These are phyloP conservation scores for Oryza brachyantha DNA, from an alignment of 176 grass and related monocot genomes.

Conservation along the genomic window DNA sequence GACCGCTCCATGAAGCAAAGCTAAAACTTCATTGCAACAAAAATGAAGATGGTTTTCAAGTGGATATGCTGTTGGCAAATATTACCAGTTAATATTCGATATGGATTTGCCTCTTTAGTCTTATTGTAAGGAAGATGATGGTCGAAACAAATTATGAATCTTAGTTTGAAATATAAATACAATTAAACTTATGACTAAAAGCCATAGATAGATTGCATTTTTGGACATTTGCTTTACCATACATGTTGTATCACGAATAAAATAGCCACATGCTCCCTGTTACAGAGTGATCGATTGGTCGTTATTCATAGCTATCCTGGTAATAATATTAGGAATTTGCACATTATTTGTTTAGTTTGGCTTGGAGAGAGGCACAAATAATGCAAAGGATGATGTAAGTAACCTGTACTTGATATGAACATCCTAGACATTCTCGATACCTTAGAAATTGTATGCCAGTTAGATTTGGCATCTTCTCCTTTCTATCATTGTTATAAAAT, in stretches of 20 bases:
- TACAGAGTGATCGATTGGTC: not conserved
- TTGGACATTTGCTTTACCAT: not conserved
- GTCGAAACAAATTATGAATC: not conserved
- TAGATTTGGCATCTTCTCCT: constrained; percentile 2
- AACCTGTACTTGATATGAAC: not conserved
- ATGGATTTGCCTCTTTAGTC: not conserved
- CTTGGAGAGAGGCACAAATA: not conserved
- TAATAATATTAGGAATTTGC: not conserved
- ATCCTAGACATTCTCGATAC: not conserved
- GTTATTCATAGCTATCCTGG: not conserved
- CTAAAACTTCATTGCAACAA: not conserved
- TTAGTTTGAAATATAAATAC: too few species aligned
- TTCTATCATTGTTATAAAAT: not conserved
- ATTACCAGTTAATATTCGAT: not conserved
- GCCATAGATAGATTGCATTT: not conserved
- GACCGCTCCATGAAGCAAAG: not conserved
- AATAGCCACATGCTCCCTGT: not conserved
- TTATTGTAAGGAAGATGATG: not conserved
- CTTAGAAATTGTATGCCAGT: not conserved
- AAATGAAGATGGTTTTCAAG: not conserved
- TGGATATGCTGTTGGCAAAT: not conserved
- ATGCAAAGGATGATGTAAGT: not conserved
- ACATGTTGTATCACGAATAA: not conserved
- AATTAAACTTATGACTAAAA: too few species aligned
- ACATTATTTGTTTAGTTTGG: not conserved